phyloP scores from a whole-genome alignment of 2,329 filamentous ascomycete species.

The Microdochium paspali region DNA sequence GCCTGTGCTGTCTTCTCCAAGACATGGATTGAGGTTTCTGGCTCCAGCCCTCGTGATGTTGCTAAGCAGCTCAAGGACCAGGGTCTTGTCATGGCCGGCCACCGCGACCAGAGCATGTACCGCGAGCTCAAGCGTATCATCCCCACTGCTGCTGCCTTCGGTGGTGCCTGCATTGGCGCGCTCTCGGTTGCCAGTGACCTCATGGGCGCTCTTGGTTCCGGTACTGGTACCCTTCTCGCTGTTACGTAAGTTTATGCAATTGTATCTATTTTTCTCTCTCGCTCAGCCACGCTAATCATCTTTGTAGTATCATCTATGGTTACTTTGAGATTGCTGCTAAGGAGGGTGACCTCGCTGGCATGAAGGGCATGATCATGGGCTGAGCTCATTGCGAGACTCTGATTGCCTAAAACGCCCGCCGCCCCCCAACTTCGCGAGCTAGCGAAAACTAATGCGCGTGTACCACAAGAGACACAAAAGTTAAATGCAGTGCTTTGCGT shows the following conservation, averaged over 20 bases:
- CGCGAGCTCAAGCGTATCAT: conserved; percentile 99
- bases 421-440: background rate
- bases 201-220: conserved; percentile 88
- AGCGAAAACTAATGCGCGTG: background rate
- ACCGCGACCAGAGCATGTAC: conserved; percentile 99
- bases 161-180: conserved; percentile 97
- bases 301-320: conserved; percentile 83
- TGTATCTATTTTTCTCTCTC: background rate
- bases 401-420: background rate
- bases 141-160: conserved; percentile 93
- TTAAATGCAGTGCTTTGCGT: background rate
- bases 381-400: conserved; percentile 23
- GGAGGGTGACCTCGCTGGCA: conserved; percentile 86
- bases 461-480: background rate
- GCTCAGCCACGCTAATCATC: conserved; percentile 22
- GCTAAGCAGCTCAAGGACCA: conserved; percentile 99
- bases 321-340: conserved; percentile 99
- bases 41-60: conserved; percentile 93
- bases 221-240: conserved; percentile 94
- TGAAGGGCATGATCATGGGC: conserved; percentile 66
- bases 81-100: conserved; percentile 97
- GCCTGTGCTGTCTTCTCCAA: conserved; percentile 98
- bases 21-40: conserved; percentile 99
- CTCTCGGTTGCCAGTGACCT: conserved; percentile 93
- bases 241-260: conserved; percentile 93